Base-by-base conservation (phyloP, 1,284 basidiomycete genomes). In the Heliocybe sulcata region DNA sequence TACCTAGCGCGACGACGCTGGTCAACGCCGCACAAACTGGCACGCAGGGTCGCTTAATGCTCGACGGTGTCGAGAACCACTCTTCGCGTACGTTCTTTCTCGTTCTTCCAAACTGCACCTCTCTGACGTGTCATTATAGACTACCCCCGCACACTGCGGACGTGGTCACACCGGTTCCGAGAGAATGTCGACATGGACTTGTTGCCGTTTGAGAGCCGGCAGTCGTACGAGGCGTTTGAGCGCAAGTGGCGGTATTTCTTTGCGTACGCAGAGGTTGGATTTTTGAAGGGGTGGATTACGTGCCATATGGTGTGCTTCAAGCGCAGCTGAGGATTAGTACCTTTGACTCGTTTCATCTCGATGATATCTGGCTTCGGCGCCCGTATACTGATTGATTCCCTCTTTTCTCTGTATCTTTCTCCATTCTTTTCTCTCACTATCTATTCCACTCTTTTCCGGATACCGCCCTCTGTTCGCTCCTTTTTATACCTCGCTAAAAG, bases 141-240 rank as follows among this genome's bases (percentile, higher is more conserved):
- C 69, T 94, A 95, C 72, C 87, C 92, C 23, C 82, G 92, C 38
- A 94, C 92, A 19, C 79, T 95, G n/a, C 80, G 92, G 35, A 90
- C 92, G 73, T 95, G 92, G 92, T 83, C 83, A 52, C 72, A 81
- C 23, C 81, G 92, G 26, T 82, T 94, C 54, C 81, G 84, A 56
- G 70, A 70, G 48, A 86, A 87, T 62, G 19, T 53, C 16, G 6
- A 19, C 20, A 9, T n/a, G n/a, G 81, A 84, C 9, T 59, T 76
- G 52, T 74, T 87, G 35, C 63, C 75, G 33, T 81, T 85, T 63
- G 84, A 85, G 2, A 70, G 72, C 2, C 69, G 87, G 26, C 69
- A 68, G 47, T 23, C 45, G 16, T 79, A 86, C 56, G 79, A 78
- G 16, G 68, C 77, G 20, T 89, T 89, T 78, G 81, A 80, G 62